A percentile compares a stretch with the other conserved stretches of the same genome.
These are phyloP conservation scores for Mycena vitilis DNA, from an alignment of 768 basidiomycete species.

Conservation along the genomic window DNA sequence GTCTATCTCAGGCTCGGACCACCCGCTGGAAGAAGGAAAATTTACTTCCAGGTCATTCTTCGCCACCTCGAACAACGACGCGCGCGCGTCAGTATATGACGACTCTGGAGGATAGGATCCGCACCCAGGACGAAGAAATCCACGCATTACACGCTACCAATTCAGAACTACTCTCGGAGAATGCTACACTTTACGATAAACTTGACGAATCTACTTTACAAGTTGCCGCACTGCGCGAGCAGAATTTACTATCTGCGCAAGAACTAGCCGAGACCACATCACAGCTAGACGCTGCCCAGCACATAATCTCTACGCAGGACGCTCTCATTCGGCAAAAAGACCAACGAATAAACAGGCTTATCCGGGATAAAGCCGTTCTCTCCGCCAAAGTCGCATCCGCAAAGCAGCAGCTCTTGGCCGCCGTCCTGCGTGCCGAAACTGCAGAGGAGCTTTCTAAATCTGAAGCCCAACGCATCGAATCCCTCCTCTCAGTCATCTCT, in stretches of 20 bases:
- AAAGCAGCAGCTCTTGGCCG: not conserved
- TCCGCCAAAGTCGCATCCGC: not conserved
- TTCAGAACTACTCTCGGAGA: too few relatives aligned
- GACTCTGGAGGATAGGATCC: too few relatives aligned
- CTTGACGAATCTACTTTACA: too few relatives aligned
- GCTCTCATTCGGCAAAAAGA: not conserved
- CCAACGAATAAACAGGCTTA: slow-evolving; percentile 3
- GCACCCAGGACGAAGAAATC: too few relatives aligned
- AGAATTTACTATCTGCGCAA: too few relatives aligned
- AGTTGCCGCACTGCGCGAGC: not conserved
- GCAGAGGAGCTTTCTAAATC: not conserved
- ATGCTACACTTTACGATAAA: too few relatives aligned
- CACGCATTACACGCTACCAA: too few relatives aligned
- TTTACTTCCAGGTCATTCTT: too few relatives aligned
- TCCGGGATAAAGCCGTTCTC: slow-evolving; percentile 1
- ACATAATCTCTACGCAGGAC: not conserved
- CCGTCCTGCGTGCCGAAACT: not conserved
- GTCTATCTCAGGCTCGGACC: too few relatives aligned
- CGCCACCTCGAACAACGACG: too few relatives aligned
- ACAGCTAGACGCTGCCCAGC: not conserved
- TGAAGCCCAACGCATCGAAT: not conserved
- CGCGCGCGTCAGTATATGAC: too few relatives aligned
- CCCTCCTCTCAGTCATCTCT: not conserved
- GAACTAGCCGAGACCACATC: not conserved
- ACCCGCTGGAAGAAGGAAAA: too few relatives aligned